These are phyloP conservation scores for Exophiala calicioides DNA, from an alignment of 2,329 filamentous ascomycete species.

Conservation along the genomic window DNA sequence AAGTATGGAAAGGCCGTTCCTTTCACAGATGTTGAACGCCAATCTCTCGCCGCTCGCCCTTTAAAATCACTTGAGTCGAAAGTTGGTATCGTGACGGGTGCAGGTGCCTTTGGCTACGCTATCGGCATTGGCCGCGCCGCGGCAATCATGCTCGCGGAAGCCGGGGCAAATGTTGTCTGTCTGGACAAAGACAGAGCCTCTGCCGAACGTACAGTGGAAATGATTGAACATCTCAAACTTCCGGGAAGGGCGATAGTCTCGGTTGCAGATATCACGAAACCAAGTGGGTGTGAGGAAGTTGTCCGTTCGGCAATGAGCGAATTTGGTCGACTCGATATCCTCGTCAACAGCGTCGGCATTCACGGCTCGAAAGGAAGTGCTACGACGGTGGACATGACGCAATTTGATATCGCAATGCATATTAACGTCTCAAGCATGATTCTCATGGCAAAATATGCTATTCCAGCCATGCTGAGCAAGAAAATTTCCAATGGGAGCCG, in stretches of 20 bases:
- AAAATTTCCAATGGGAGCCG: constrained; percentile 14
- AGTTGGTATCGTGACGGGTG: background rate
- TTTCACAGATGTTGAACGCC: background rate
- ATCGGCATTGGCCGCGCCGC: constrained; percentile 17
- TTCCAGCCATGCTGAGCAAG: constrained; percentile 39
- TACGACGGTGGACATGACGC: constrained; percentile 33
- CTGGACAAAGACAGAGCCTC: constrained; percentile 8
- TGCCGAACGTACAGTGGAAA: constrained; percentile 9
- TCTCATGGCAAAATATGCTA: constrained; percentile 35
- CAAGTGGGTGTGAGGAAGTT: constrained; percentile 3
- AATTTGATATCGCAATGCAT: constrained; percentile 37
- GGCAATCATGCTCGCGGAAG: constrained; percentile 12
- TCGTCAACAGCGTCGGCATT: constrained; percentile 36
- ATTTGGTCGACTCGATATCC: constrained; percentile 13
- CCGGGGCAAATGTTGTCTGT: constrained; percentile 14
- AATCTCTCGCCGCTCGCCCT: background rate
- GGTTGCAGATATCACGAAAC: constrained; percentile 13
- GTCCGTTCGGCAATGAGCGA: constrained; percentile 9
- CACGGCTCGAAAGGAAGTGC: constrained; percentile 38
- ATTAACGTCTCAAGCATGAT: constrained; percentile 43
- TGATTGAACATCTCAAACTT: constrained; percentile 9
- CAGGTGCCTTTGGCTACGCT: background rate
- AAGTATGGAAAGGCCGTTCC: background rate
- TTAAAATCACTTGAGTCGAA: background rate
- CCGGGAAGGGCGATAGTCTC: background rate